phyloP scores from a whole-genome alignment of 345 rosid species.

The Ailanthus altissimus region DNA sequence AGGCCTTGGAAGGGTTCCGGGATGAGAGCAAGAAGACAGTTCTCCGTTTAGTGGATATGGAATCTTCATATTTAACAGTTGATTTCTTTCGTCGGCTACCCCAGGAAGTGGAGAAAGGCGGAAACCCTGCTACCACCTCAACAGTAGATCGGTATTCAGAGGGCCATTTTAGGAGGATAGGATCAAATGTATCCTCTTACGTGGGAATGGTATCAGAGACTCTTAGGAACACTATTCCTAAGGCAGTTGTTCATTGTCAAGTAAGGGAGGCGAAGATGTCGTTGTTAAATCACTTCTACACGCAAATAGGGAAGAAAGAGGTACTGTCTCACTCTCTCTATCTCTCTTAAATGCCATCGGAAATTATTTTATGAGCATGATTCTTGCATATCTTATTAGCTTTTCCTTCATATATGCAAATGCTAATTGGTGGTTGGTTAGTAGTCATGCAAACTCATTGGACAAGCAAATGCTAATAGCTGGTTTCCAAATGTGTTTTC shows the following conservation, averaged over 20 bases:
- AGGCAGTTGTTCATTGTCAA: constrained; percentile 78
- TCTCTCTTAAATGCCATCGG: not conserved
- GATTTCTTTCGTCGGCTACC: constrained; percentile 84
- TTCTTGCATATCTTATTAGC: no score
- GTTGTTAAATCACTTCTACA: constrained; percentile 68
- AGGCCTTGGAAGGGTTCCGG: constrained; percentile 65
- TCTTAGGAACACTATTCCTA: constrained; percentile 66
- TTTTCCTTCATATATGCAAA: not conserved
- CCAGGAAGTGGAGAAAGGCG: constrained; percentile 62
- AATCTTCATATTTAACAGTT: constrained; percentile 73
- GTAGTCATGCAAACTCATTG: no score
- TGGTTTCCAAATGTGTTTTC: constrained; percentile 9
- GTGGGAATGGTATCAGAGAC: constrained; percentile 76
- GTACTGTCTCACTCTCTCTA: constrained; percentile 28
- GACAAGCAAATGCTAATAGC: not conserved
- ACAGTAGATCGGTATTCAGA: constrained; percentile 56
- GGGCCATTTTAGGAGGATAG: constrained; percentile 78
- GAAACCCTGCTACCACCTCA: constrained; percentile 38
- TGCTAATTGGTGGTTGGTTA: not conserved
- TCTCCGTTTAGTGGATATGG: constrained; percentile 74
- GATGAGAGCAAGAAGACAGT: constrained; percentile 76
- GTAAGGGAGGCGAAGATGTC: constrained; percentile 79
- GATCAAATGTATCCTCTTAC: constrained; percentile 70
- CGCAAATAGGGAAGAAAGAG: constrained; percentile 70
- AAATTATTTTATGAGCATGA: not conserved